Base-by-base conservation (phyloP, 2,329 filamentous ascomycete genomes). In the Chaetomium globosum region DNA sequence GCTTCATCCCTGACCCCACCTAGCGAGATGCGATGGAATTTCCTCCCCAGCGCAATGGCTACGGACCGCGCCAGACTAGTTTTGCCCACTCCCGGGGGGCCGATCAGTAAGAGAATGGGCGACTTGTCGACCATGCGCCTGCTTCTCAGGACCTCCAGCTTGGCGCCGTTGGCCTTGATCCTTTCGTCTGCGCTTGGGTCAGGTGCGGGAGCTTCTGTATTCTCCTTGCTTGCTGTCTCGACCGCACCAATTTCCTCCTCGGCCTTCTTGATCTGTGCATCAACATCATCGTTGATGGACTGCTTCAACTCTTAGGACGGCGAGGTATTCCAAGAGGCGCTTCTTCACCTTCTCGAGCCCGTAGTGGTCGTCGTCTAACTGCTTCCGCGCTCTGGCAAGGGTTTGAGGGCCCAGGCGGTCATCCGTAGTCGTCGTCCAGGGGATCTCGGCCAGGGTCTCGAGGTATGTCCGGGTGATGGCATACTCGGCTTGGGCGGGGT, bases 341-440 rank as follows among this genome's bases (percentile, higher is more conserved):
- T 97, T 97, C 86, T 99, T 99, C 74, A 99, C 94, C 78, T 94
- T 96, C 67, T 98, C 93, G 16, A 99, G 81, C 0, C 95, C 95
- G 72, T 98, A 98, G 77, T 99, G 95, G 74, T 99, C 95, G 69
- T 96, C 89, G 73, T 99, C 93, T 6, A 99, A 85, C 77, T 98
- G 95, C 78, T 93, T 91, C 62, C 92, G 87, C 7, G 95, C 95
- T 71, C 85, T 85, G 65, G 85, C 83, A 64, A 98, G 77, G 0
- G 93, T 97, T 10, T 92, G 89, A 0, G 87, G 85, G 8, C 93
- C 92, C 3, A 99, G 85, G 36, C 92, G 88, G 74, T 98, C 94
- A 67, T 95, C 89, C 0, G 94, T 98, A 59, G 86, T 82, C 69
- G 88, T 87, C 2, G 89, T 87, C 95, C 95, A 99, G 0, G 95